Evolutionary conservation across 148 eudicot genomes (phyloP), one percentile per base, ranked within the genome.

Genomic region (Fagopyrum esculentum): DNA sequence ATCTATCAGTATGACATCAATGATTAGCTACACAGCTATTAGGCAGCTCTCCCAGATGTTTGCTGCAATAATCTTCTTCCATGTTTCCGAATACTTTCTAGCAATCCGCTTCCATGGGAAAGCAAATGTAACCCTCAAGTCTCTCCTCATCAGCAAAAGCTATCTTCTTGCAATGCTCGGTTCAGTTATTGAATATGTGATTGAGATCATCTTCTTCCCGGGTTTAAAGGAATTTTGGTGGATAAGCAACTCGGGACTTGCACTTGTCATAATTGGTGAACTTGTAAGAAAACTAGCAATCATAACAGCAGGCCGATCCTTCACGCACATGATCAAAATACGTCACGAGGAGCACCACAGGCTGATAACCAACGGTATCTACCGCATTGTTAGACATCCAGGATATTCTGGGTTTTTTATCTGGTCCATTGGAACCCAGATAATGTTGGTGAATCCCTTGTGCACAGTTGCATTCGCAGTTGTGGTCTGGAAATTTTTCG

Each of bases 401-500:
- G 81, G 97, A 10, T 94, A 94, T 79, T 78, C 74, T 76, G 98
- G 98, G 22, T 94, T 91, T 78, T 78, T 88, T 68, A 86, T 94
- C 75, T 94, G 98, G 98, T 88, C 98, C 4, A 77, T 94, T 40
- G 98, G 91, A 66, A 91, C 97, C 68, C 98, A 94, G 79, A 73
- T 91, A 72, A 90, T 94, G 96, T 86, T 94, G 10, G 79, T 92
- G 77, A 94, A 94, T 52, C 98, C 97, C 0, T 19, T 94, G 66
- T 89, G 91, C 7, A 84, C 87, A 3, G 71, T 82, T 76, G 92
- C 86, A 59, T 94, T 90, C 83, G 70, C 91, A 12, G 9, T 87
- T 43, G 93, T 94, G 59, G 95, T 94, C 48, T 91, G 97, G 95
- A 80, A 55, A 50, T 94, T 91, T 74, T 91, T 94, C 81, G 80